Conservation (phyloP, 129 eudicot genomes). For the Flaveria bidentis region DNA sequence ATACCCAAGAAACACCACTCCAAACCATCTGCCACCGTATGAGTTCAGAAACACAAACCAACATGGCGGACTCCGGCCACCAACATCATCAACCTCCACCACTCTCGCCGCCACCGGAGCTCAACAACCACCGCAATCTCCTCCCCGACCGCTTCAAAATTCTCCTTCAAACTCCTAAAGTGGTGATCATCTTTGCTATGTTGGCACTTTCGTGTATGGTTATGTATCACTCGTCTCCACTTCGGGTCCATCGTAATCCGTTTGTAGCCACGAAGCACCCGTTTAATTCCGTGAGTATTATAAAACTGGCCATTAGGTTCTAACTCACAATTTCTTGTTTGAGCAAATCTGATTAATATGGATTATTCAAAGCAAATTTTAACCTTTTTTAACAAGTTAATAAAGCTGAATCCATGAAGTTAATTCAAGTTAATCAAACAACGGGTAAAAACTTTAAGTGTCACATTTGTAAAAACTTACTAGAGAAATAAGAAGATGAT, state of each 20-base stretch:
- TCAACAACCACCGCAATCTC: slow-evolving; percentile 15
- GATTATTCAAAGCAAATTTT: too few species aligned
- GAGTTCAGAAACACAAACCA: slow-evolving; percentile 19
- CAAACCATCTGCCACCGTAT: slow-evolving; percentile 19
- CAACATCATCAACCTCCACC: slow-evolving; percentile 16
- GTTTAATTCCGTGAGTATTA: slow-evolving; percentile 22
- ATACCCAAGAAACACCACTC: not conserved
- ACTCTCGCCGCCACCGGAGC: slow-evolving; percentile 13
- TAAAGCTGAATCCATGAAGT: too few species aligned
- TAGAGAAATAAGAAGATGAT: too few species aligned
- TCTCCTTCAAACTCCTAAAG: slow-evolving; percentile 27
- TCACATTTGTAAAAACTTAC: too few species aligned
- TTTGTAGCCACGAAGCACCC: slow-evolving; percentile 8
- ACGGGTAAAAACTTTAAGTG: too few species aligned
- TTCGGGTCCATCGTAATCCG: slow-evolving; percentile 17
- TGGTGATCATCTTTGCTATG: slow-evolving; percentile 31
- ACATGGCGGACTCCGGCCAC: slow-evolving; percentile 10
- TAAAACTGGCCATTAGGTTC: too few species aligned
- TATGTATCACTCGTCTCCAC: slow-evolving; percentile 19
- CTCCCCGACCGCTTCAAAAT: slow-evolving; percentile 1
- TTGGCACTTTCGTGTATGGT: slow-evolving; percentile 29
- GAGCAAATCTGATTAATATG: too few species aligned
- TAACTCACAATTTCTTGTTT: too few species aligned
- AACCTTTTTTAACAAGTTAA: too few species aligned
- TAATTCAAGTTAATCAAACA: too few species aligned